Percentiles rank a stretch among this genome's conserved stretches.
phyloP scores from a whole-genome alignment of 768 basidiomycete genomes.

The Suillus discolor region DNA sequence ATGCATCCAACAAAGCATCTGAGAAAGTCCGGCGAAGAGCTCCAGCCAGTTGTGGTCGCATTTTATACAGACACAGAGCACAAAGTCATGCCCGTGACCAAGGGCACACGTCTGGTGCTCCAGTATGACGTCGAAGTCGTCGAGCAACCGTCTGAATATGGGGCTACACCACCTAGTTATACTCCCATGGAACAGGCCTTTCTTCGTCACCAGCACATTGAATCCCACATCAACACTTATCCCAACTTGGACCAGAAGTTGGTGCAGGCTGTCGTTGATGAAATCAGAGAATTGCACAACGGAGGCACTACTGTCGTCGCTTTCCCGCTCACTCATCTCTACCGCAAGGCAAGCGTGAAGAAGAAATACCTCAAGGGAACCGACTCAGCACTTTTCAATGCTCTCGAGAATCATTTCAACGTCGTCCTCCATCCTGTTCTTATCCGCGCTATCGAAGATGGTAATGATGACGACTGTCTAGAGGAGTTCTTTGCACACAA shows the following conservation, averaged over 20 bases:
- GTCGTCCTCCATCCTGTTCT: neutral
- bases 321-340: neutral
- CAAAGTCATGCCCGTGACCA: conserved; percentile 2
- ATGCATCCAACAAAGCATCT: neutral
- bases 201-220: neutral
- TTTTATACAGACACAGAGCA: neutral
- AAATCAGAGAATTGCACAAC: neutral
- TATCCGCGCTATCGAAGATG: neutral
- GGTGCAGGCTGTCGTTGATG: neutral
- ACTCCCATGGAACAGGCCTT: neutral
- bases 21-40: neutral
- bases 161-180: neutral
- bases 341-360: neutral
- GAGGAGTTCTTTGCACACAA: neutral
- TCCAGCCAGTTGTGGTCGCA: neutral
- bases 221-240: neutral
- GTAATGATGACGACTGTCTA: neutral
- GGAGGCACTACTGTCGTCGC: neutral
- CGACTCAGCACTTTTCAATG: neutral
- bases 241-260: neutral
- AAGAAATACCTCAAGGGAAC: neutral
- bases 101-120: neutral
- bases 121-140: neutral
- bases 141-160: neutral
- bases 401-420: neutral